A percentile compares a stretch with the other conserved stretches of the same genome.
Conservation (phyloP, 2,329 filamentous ascomycete genomes). For the Aspergillus phoenicis region DNA sequence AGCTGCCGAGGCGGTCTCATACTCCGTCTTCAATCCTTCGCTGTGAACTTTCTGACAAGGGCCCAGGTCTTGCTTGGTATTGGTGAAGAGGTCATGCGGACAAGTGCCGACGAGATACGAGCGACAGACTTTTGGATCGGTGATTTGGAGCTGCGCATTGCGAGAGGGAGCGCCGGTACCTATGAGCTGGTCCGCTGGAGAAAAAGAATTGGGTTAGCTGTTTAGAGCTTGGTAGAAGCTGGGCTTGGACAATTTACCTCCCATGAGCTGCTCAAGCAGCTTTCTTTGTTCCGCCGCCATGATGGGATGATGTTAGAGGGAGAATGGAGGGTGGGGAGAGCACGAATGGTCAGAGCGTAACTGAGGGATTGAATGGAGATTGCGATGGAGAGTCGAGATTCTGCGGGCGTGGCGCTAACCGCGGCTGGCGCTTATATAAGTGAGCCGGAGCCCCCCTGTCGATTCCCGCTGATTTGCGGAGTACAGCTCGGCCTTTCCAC, state of each 20-base stretch:
- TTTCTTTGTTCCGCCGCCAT: slow-evolving; percentile 99
- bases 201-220: slow-evolving; percentile 32
- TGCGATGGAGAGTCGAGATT: slow-evolving; percentile 13
- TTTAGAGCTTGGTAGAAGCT: background rate
- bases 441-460: slow-evolving; percentile 6
- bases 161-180: slow-evolving; percentile 72
- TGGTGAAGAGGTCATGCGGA: slow-evolving; percentile 98
- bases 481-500: background rate
- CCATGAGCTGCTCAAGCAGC: slow-evolving; percentile 92
- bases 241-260: slow-evolving; percentile 40
- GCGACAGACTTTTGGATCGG: slow-evolving; percentile 89
- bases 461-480: slow-evolving; percentile 4
- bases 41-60: slow-evolving; percentile 85
- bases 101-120: slow-evolving; percentile 93
- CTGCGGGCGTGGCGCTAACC: slow-evolving; percentile 31
- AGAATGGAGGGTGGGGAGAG: background rate
- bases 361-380: slow-evolving; percentile 9
- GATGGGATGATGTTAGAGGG: slow-evolving; percentile 20
- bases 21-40: slow-evolving; percentile 86
- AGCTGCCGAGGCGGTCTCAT: slow-evolving; percentile 69
- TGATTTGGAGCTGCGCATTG: slow-evolving; percentile 81
- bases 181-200: slow-evolving; percentile 67
- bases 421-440: slow-evolving; percentile 26
- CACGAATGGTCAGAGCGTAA: slow-evolving; percentile 1
- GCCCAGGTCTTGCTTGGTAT: slow-evolving; percentile 97